A percentile compares a stretch with the other conserved stretches of the same genome.
Conservation (phyloP, 2,329 filamentous ascomycete species). For the Aspergillus quadrilineatus region DNA sequence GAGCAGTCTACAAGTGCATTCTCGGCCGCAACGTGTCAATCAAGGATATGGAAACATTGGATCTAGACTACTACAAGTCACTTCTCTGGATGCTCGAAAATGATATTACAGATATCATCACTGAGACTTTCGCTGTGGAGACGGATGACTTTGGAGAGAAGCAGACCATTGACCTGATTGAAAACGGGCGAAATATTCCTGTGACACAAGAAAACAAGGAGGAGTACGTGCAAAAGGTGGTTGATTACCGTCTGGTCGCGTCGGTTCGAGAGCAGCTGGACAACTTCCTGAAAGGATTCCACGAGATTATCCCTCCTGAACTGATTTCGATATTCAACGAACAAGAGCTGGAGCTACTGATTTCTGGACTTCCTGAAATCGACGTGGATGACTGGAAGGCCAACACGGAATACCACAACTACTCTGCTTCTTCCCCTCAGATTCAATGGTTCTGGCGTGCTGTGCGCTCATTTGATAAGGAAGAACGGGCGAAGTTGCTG, state of each 20-base stretch:
- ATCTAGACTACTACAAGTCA: constrained; percentile 98
- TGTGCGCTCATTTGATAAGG: constrained; percentile 95
- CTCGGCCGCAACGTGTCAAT: constrained; percentile 92
- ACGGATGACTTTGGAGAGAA: constrained; percentile 91
- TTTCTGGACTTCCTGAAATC: constrained; percentile 94
- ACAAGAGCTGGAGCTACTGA: constrained; percentile 92
- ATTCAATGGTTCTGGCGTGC: constrained; percentile 99
- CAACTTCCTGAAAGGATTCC: constrained; percentile 89
- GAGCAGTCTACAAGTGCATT: constrained; percentile 97
- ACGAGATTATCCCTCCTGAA: constrained; percentile 94
- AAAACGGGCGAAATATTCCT: constrained; percentile 83
- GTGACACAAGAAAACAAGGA: constrained; percentile 99
- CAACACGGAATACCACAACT: constrained; percentile 98
- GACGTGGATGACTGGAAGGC: constrained; percentile 99
- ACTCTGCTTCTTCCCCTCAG: constrained; percentile 87
- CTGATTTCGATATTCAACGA: constrained; percentile 98
- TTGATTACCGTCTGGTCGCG: constrained; percentile 87
- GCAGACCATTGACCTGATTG: constrained; percentile 80
- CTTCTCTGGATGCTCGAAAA: constrained; percentile 98
- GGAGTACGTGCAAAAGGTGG: constrained; percentile 90
- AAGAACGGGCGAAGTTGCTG: constrained; percentile 93
- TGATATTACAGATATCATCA: constrained; percentile 96
- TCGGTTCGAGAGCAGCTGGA: constrained; percentile 95
- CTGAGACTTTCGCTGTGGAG: constrained; percentile 92
- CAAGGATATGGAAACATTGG: constrained; percentile 99